Conservation (phyloP, 1,284 basidiomycete genomes). For the Melanopsichium pennsylvanicum region DNA sequence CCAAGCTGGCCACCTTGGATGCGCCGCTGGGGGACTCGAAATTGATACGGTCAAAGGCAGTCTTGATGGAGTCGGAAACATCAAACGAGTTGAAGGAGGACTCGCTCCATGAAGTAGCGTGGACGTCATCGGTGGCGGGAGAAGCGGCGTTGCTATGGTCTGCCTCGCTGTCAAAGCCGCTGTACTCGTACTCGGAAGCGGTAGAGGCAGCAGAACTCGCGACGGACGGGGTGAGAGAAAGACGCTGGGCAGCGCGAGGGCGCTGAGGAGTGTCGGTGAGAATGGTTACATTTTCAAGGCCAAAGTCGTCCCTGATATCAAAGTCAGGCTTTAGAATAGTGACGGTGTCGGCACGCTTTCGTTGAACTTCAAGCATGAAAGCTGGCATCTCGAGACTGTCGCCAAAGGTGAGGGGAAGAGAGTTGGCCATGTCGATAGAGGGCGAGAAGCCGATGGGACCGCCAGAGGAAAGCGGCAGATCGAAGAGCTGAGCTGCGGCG, state of each 20-base stretch:
- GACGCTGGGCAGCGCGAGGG: conserved; percentile 42
- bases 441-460: conserved; percentile 43
- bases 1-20: conserved; percentile 7
- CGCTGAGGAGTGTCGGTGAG: conserved; percentile 40
- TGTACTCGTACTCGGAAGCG: conserved; percentile 48
- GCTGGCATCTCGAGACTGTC: conserved; percentile 27
- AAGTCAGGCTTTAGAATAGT: conserved; percentile 52
- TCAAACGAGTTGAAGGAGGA: conserved; percentile 18
- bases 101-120: conserved; percentile 13
- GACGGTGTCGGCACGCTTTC: conserved; percentile 46
- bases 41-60: conserved; percentile 35
- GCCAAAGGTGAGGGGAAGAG: conserved; percentile 37
- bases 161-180: conserved; percentile 38
- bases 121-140: conserved; percentile 24
- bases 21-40: conserved; percentile 29
- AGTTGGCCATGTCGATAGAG: conserved; percentile 33
- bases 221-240: conserved; percentile 48
- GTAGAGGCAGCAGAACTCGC: conserved; percentile 53
- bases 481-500: conserved; percentile 33
- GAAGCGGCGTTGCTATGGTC: conserved; percentile 31
- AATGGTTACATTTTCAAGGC: conserved; percentile 16
- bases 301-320: conserved; percentile 23
- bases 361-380: conserved; percentile 45
- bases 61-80: conserved; percentile 26
- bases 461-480: conserved; percentile 23